Evolutionary conservation across 148 eudicot species (phyloP).

Genomic region (Persicaria tinctoria): DNA sequence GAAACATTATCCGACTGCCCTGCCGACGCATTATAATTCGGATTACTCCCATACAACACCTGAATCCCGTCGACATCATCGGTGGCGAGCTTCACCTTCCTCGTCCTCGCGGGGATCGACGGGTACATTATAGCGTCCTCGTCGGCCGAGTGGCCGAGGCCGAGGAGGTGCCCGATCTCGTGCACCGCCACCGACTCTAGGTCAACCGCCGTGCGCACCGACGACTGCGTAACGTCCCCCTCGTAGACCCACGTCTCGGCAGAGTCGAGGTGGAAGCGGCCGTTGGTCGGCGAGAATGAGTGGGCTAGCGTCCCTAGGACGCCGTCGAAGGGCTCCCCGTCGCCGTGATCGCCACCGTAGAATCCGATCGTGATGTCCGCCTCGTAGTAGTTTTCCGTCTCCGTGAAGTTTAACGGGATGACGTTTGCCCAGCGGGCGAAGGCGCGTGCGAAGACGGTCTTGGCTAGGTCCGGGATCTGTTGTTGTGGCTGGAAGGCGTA

Average conservation of each 20-base stretch:
- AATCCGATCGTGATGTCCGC: conserved; percentile 15
- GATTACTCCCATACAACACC: conserved; percentile 18
- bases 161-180: conserved; percentile 27
- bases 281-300: conserved; percentile 14
- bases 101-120: neutral
- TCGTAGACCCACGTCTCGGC: conserved; percentile 19
- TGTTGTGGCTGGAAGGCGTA: conserved; percentile 11
- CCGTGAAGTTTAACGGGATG: conserved; percentile 4
- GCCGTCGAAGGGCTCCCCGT: conserved; percentile 23
- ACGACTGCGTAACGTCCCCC: conserved; percentile 6
- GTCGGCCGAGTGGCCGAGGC: conserved; percentile 17
- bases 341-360: conserved; percentile 17
- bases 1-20: neutral
- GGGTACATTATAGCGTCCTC: conserved; percentile 18
- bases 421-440: conserved; percentile 8
- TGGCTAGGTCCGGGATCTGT: conserved; percentile 7
- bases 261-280: conserved; percentile 16
- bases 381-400: neutral
- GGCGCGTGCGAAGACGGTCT: conserved; percentile 11
- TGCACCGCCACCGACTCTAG: conserved; percentile 21
- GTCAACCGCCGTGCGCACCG: conserved; percentile 7
- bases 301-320: conserved; percentile 14
- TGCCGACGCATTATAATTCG: conserved; percentile 2
- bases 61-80: conserved; percentile 25
- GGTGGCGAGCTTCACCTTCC: neutral